Evolutionary conservation across 1,284 basidiomycete species (phyloP).

Genomic region (Tranzscheliella williamsii): DNA sequence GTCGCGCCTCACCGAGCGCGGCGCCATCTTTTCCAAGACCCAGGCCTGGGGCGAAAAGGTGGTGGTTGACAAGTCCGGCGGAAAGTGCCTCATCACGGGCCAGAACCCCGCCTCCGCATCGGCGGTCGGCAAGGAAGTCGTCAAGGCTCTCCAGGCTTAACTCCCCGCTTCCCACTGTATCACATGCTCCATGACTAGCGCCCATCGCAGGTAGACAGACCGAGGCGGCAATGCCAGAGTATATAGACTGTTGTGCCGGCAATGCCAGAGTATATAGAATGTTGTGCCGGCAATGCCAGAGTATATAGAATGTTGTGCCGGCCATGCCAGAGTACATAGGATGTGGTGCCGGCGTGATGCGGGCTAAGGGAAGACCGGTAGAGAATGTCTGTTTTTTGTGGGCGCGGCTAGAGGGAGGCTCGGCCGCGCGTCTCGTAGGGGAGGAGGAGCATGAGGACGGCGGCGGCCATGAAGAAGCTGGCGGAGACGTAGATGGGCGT

Average conservation of each 20-base stretch:
- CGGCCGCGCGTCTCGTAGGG: conserved; percentile 68
- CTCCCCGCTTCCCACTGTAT: too few relatives aligned
- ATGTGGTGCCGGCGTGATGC: too few relatives aligned
- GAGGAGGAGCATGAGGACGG: conserved; percentile 70
- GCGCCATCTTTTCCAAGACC: conserved; percentile 68
- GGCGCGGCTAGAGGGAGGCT: conserved; percentile 12
- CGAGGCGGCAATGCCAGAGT: too few relatives aligned
- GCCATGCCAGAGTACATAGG: too few relatives aligned
- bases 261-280: too few relatives aligned
- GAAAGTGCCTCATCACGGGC: conserved; percentile 62
- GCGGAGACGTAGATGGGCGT: conserved; percentile 75
- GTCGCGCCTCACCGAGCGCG: conserved; percentile 68
- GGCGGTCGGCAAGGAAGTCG: conserved; percentile 33
- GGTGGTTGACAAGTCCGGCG: conserved; percentile 56
- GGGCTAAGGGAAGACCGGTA: too few relatives aligned
- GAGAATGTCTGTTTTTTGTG: too few relatives aligned
- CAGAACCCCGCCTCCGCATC: conserved; percentile 59
- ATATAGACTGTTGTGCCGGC: too few relatives aligned
- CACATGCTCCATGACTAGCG: too few relatives aligned
- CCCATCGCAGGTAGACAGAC: too few relatives aligned
- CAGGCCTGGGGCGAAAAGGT: conserved; percentile 68
- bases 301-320: too few relatives aligned
- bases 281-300: too few relatives aligned
- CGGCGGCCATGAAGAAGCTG: conserved; percentile 69
- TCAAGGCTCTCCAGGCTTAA: conserved; percentile 33